These are phyloP conservation scores for Bacterosira constricta DNA, from an alignment of 108 stramenopile species.

Conservation along the genomic window DNA sequence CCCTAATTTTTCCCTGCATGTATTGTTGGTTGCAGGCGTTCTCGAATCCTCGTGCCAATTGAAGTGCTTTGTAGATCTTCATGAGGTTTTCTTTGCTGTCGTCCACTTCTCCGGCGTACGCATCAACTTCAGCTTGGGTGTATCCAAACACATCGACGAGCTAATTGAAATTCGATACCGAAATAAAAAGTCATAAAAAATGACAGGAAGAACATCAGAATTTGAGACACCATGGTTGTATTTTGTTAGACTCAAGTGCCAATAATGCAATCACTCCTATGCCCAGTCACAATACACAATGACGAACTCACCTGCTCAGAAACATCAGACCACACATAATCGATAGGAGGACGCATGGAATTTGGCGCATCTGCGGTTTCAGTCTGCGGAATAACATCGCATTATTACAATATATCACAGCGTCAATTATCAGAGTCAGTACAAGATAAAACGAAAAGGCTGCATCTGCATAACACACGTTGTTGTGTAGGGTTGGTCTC, in stretches of 20 bases:
- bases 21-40: constrained; percentile 99
- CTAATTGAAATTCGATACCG: constrained; percentile 18
- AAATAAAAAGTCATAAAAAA: neutral
- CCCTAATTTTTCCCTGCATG: constrained; percentile 97
- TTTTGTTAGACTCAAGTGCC: too few relatives aligned
- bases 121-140: constrained; percentile 64
- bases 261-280: neutral
- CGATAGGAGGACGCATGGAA: constrained; percentile 84
- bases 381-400: constrained; percentile 17
- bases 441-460: too few relatives aligned
- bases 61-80: constrained; percentile 87
- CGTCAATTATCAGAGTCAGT: neutral
- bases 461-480: too few relatives aligned
- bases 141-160: constrained; percentile 79
- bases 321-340: constrained; percentile 71
- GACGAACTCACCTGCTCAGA: constrained; percentile 52
- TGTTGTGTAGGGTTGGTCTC: too few relatives aligned
- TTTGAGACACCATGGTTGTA: too few relatives aligned
- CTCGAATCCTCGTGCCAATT: constrained; percentile 93
- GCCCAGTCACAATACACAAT: neutral
- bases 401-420: too few relatives aligned
- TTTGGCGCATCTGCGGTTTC: constrained; percentile 16
- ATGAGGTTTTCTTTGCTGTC: constrained; percentile 78
- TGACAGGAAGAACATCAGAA: too few relatives aligned
- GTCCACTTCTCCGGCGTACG: constrained; percentile 68